phyloP scores from a whole-genome alignment of 2,329 filamentous ascomycete species.

The Trematosphaeria pertusa region DNA sequence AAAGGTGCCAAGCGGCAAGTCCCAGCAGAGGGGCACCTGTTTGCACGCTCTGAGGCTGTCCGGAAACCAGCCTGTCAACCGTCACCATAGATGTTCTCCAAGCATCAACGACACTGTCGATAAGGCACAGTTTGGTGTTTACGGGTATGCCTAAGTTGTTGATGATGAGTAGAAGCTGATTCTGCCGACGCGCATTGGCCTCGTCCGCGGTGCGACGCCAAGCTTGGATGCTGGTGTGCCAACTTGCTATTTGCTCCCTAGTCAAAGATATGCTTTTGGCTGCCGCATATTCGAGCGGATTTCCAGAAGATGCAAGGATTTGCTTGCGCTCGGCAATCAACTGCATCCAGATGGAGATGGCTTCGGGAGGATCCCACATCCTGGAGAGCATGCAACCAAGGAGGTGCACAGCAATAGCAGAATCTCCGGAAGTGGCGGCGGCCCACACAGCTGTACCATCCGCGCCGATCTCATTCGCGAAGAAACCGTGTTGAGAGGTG shows the following conservation, averaged over 20 bases:
- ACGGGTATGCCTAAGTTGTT: neutral
- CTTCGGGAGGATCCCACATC: slow-evolving; percentile 35
- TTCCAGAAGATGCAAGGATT: neutral
- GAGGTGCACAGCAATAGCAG: slow-evolving; percentile 40
- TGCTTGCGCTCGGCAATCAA: slow-evolving; percentile 28
- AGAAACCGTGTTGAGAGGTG: slow-evolving; percentile 3
- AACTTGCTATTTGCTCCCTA: neutral
- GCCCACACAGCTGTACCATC: slow-evolving; percentile 3
- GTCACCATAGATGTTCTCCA: neutral
- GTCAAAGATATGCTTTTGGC: neutral
- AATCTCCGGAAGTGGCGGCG: slow-evolving; percentile 27
- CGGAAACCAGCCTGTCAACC: neutral
- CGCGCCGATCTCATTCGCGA: slow-evolving; percentile 4
- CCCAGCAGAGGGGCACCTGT: neutral
- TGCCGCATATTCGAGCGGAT: neutral
- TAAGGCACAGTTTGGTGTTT: neutral
- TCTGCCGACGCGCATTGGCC: neutral
- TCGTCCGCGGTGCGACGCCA: neutral
- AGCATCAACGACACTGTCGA: neutral
- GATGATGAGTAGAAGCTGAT: neutral
- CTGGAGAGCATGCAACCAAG: slow-evolving; percentile 49
- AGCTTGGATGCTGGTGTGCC: neutral
- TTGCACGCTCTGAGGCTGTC: neutral
- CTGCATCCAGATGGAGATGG: slow-evolving; percentile 45
- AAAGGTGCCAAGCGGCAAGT: neutral